Percentiles rank a stretch among this genome's conserved stretches.
Evolutionary conservation across 2,329 filamentous ascomycete genomes (phyloP).

Genomic region (Venturia pyrina): DNA sequence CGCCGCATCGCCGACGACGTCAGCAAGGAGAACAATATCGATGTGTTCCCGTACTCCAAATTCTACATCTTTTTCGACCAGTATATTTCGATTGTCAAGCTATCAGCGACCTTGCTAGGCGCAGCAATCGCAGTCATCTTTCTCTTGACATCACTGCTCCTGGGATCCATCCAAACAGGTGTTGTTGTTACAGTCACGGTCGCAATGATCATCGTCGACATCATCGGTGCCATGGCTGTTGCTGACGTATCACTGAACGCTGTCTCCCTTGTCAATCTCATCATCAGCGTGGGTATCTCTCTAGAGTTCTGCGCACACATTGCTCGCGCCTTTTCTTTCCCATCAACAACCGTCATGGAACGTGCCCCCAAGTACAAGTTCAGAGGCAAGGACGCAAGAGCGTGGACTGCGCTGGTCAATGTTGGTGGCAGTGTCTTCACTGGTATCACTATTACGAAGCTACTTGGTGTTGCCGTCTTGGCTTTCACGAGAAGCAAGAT

Average conservation of each 20-base stretch:
- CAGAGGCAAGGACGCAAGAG: constrained; percentile 67
- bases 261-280: constrained; percentile 86
- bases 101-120: constrained; percentile 70
- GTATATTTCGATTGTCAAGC: constrained; percentile 72
- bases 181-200: constrained; percentile 78
- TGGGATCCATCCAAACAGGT: constrained; percentile 76
- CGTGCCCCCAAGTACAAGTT: constrained; percentile 62
- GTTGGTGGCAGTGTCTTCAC: constrained; percentile 92
- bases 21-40: constrained; percentile 57
- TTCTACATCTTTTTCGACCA: constrained; percentile 99
- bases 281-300: constrained; percentile 93
- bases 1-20: constrained; percentile 78
- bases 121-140: constrained; percentile 82
- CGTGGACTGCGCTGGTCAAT: constrained; percentile 89
- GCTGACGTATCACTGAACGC: constrained; percentile 86
- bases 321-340: constrained; percentile 91
- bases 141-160: constrained; percentile 63
- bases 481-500: constrained; percentile 97
- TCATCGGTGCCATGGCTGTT: constrained; percentile 89
- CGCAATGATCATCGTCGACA: constrained; percentile 86
- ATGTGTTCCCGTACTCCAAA: constrained; percentile 92
- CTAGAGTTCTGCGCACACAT: constrained; percentile 98
- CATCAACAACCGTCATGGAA: constrained; percentile 71
- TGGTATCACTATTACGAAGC: constrained; percentile 91
- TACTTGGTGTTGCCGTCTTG: constrained; percentile 81